Conservation (phyloP, 2,329 filamentous ascomycete species). For the Lecanicillium sp. region DNA sequence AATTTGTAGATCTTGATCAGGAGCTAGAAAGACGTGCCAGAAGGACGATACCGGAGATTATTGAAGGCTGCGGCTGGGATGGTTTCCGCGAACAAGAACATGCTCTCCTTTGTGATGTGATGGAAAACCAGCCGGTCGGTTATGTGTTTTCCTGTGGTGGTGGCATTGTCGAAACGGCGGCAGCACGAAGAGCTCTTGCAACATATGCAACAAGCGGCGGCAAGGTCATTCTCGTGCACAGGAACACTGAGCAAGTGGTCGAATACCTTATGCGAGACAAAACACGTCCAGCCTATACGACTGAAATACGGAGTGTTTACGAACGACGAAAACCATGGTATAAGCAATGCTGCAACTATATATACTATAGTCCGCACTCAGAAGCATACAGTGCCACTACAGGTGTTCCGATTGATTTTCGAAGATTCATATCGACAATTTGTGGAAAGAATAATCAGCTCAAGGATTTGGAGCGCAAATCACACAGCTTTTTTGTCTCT, state of each 20-base stretch:
- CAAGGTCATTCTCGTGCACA: conserved; percentile 77
- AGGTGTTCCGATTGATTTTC: conserved; percentile 25
- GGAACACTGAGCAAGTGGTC: conserved; percentile 81
- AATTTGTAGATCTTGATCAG: conserved; percentile 78
- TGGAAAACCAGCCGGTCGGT: conserved; percentile 65
- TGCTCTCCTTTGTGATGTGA: conserved; percentile 60
- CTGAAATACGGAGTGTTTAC: conserved; percentile 89
- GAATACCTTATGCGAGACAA: conserved; percentile 84
- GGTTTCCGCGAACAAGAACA: conserved; percentile 77
- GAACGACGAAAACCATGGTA: conserved; percentile 83
- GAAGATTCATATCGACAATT: conserved; percentile 30
- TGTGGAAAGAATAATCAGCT: conserved; percentile 38
- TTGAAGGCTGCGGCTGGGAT: conserved; percentile 72
- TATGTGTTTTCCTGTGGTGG: conserved; percentile 91
- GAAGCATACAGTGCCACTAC: conserved; percentile 17
- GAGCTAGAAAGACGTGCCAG: conserved; percentile 70
- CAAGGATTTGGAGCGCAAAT: conserved; percentile 35
- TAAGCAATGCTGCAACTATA: conserved; percentile 84
- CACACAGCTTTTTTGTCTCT: conserved; percentile 86
- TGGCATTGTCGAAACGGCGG: conserved; percentile 79
- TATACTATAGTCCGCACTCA: conserved; percentile 75
- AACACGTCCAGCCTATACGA: conserved; percentile 83
- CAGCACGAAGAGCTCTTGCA: conserved; percentile 66
- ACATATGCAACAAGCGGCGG: conserved; percentile 70
- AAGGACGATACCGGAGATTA: conserved; percentile 78